Percentiles rank a stretch among this genome's conserved stretches.
These are phyloP conservation scores for Codiaeum variegatum DNA, from an alignment of 441 rosid genomes.

Conservation along the genomic window DNA sequence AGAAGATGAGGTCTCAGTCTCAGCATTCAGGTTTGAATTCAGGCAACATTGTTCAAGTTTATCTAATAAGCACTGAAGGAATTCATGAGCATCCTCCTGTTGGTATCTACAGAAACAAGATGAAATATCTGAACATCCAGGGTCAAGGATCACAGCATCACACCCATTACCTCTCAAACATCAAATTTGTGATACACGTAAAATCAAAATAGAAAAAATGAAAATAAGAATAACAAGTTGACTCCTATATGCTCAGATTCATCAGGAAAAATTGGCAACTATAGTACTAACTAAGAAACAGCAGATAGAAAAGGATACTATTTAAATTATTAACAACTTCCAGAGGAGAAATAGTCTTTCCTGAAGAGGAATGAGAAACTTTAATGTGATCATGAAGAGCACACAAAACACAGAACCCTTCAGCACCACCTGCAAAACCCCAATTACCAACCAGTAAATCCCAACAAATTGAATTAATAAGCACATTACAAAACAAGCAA, in stretches of 20 bases:
- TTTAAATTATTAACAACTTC: slow-evolving; percentile 49
- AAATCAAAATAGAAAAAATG: not conserved
- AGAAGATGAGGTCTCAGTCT: slow-evolving; percentile 22
- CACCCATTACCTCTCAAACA: not conserved
- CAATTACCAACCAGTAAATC: slow-evolving; percentile 7
- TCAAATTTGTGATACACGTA: not conserved
- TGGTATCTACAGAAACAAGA: slow-evolving; percentile 48
- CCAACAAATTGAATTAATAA: not conserved
- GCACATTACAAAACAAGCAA: not conserved
- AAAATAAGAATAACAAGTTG: not conserved
- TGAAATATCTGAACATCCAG: slow-evolving; percentile 44
- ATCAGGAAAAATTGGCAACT: not conserved
- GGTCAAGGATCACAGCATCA: slow-evolving; percentile 42
- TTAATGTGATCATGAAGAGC: slow-evolving; percentile 54
- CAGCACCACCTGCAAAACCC: slow-evolving; percentile 43
- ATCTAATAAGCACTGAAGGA: slow-evolving; percentile 63
- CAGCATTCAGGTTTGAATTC: slow-evolving; percentile 26
- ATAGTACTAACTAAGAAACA: not conserved
- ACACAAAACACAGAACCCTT: slow-evolving; percentile 51
- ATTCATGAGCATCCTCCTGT: slow-evolving; percentile 92
- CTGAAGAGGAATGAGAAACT: slow-evolving; percentile 40
- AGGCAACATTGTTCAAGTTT: slow-evolving; percentile 59
- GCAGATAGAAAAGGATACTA: slow-evolving; percentile 52
- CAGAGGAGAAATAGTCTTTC: slow-evolving; percentile 41
- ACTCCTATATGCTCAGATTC: not conserved